Evolutionary conservation across 768 basidiomycete genomes (phyloP).

Genomic region (Fomitopsis pulvina): DNA sequence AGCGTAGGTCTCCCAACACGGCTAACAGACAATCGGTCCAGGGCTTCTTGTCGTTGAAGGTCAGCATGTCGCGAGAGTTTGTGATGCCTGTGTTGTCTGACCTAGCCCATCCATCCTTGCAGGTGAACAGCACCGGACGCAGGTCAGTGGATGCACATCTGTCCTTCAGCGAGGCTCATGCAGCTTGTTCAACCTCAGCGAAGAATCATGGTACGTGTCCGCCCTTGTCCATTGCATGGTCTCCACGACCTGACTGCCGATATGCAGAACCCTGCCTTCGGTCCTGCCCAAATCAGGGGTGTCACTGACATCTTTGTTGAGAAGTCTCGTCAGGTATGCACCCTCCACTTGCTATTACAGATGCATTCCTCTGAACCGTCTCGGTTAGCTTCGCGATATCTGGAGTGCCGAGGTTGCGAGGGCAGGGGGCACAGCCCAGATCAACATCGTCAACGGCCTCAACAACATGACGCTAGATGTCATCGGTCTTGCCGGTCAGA

Average conservation of each 20-base stretch:
- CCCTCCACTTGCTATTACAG: neutral
- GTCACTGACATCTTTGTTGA: conserved; percentile 49
- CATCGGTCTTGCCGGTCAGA: conserved; percentile 33
- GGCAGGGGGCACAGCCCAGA: conserved; percentile 7
- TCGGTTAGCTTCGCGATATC: conserved; percentile 3
- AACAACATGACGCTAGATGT: conserved; percentile 33
- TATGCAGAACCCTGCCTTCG: conserved; percentile 58
- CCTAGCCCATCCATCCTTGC: neutral
- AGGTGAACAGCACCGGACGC: conserved; percentile 28
- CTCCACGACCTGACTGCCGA: neutral
- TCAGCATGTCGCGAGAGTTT: neutral
- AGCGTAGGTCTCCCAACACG: conserved; percentile 24
- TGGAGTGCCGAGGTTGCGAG: conserved; percentile 24
- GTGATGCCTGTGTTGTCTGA: neutral
- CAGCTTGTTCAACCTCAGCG: neutral
- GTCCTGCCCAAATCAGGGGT: conserved; percentile 48
- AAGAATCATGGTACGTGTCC: neutral
- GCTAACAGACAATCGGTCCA: conserved; percentile 11
- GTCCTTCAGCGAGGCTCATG: neutral
- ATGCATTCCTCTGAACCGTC: neutral
- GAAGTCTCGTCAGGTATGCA: conserved; percentile 43
- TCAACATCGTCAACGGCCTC: conserved; percentile 29
- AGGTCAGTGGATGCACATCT: neutral
- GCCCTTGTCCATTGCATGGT: neutral
- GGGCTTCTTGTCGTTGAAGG: conserved; percentile 44